Evolutionary conservation across 495 filamentous ascomycete genomes (phyloP), one percentile per base, ranked within the genome.

Genomic region (Extremus antarcticus): DNA sequence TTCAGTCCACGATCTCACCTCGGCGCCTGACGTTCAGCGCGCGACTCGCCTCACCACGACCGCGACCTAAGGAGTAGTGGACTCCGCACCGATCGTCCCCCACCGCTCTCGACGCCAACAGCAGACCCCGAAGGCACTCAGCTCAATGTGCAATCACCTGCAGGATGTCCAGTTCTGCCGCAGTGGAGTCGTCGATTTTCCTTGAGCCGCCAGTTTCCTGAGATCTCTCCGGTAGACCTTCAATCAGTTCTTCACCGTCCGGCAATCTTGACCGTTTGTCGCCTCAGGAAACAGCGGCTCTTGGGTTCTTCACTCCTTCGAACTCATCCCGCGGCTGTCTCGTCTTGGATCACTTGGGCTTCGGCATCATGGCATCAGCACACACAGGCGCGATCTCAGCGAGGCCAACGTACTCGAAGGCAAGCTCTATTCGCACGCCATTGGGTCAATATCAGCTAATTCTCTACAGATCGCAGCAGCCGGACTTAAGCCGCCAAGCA

Each of bases 381-480:
- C 25, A 2, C 10, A 19, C 54, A 17, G 46, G 25, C 25, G 47
- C 54, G 24, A 50, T 7, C 8, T 15, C 32, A n/a, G 25, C 53
- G 15, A 74, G 68, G 55, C 73, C 65, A 51, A 74, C 73, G 23
- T 76, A 74, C 69, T 73, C 73, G 63, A 82, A 80, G 74, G 81
- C 81, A 70, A 47, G 72, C 68, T 35, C 17, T 35, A 2, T n/a
- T n/a, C n/a, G n/a, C n/a, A n/a, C n/a, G n/a, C n/a, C n/a, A n/a
- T n/a, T n/a, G n/a, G n/a, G n/a, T n/a, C n/a, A n/a, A n/a, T n/a
- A n/a, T n/a, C n/a, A n/a, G n/a, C n/a, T n/a, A 47, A 2, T 29
- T 15, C 54, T 51, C 13, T 29, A 1, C 43, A 61, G 58, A 61
- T 61, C 46, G 53, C 54, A 15, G 58, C 58, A 20, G 17, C 54